A percentile compares a stretch with the other conserved stretches of the same genome.
These are phyloP conservation scores for Dinochytrium kinnereticum DNA, from an alignment of 371 early-diverging fungal genomes.

Conservation along the genomic window DNA sequence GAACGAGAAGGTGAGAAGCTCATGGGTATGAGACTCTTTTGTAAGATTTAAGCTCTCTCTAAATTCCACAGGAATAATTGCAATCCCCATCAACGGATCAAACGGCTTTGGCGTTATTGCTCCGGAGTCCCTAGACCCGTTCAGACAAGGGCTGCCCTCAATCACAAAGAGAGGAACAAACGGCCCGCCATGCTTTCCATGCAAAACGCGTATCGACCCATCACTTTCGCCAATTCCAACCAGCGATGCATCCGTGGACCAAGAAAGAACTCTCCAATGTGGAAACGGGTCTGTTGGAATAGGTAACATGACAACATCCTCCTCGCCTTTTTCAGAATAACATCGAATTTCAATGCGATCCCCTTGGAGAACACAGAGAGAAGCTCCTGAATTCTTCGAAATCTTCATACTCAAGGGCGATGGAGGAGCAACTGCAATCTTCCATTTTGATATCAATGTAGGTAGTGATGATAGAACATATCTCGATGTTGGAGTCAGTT, in stretches of 20 bases:
- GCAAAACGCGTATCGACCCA: neutral
- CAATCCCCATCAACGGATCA: neutral
- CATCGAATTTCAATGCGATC: conserved; percentile 9
- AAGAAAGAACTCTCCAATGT: conserved; percentile 1
- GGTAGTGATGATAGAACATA: neutral
- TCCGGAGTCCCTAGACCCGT: neutral
- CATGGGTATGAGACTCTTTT: neutral
- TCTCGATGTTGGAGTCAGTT: neutral
- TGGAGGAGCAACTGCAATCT: neutral
- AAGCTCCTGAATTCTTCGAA: neutral
- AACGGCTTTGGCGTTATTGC: neutral
- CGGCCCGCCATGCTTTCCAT: neutral
- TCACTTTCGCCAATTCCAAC: neutral
- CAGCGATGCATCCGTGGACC: neutral
- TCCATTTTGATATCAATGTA: neutral
- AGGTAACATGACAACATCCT: neutral
- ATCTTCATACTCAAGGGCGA: neutral
- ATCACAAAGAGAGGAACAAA: conserved; percentile 1
- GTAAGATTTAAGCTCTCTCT: neutral
- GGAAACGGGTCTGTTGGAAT: neutral
- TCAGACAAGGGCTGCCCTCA: neutral
- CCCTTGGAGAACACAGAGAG: neutral
- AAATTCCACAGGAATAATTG: neutral
- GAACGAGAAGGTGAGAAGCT: neutral
- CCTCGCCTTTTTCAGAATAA: neutral